Conservation (phyloP, 176 grass and related monocot species). For the Carex scoparia region DNA sequence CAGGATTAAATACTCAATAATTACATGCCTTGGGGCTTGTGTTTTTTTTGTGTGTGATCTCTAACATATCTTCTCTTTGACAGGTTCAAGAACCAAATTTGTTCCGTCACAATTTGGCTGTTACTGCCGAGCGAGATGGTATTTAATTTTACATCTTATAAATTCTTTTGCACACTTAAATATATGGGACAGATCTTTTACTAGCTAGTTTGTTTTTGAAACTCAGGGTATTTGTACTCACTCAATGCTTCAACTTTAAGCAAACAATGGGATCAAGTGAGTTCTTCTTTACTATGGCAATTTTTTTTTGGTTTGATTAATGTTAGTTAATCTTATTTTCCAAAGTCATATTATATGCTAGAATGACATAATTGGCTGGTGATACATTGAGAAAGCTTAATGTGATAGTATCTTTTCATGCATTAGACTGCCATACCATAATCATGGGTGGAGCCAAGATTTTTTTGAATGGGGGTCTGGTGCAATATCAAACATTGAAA, state of each 20-base stretch:
- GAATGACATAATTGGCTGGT: background rate
- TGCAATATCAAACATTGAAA: too few relatives aligned
- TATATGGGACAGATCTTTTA: constrained; percentile 21
- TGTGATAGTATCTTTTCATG: background rate
- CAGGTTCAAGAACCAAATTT: constrained; percentile 84
- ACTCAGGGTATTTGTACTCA: constrained; percentile 82
- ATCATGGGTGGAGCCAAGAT: too few relatives aligned
- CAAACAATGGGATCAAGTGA: constrained; percentile 91
- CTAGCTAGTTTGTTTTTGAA: constrained; percentile 15
- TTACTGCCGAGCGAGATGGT: constrained; percentile 93
- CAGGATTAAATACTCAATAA: background rate
- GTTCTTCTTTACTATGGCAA: constrained; percentile 23
- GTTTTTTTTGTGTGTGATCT: background rate
- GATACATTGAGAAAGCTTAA: too few relatives aligned
- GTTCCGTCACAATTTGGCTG: constrained; percentile 75
- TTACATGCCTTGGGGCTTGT: background rate
- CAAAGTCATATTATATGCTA: background rate
- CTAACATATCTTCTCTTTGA: constrained; percentile 34
- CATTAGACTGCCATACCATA: background rate
- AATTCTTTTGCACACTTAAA: constrained; percentile 17
- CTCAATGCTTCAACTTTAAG: constrained; percentile 94
- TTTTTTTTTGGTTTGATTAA: background rate
- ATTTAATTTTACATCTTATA: constrained; percentile 22
- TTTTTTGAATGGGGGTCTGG: too few relatives aligned
- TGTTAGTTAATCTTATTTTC: background rate